Base-by-base conservation (phyloP, 1,139 yeast genomes). In the Pichia kudriavzevii region DNA sequence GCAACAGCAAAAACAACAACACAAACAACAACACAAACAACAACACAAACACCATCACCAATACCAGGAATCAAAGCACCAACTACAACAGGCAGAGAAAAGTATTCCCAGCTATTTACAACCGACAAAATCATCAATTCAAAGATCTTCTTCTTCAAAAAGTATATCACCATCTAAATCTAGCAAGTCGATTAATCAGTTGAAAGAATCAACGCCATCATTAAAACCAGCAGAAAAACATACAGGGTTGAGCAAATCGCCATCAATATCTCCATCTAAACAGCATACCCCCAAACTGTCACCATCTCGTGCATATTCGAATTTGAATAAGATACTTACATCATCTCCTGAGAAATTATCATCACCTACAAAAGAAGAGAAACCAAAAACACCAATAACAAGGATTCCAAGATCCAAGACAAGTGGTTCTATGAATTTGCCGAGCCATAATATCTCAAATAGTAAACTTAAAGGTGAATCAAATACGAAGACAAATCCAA, bases 291-390 rank as follows among this genome's bases (percentile, higher is more conserved):
- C n/a, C n/a, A 46, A 44, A 26, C 43, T 53, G n/a, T 53, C 58
- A 3, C 57, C 58, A 6, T 50, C 56, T 1, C 45, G 48, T 28
- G 45, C 48, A 8, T 40, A 35, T 24, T 44, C 50, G 2, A 47
- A 44, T 26, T 32, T 50, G 12, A 42, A 46, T 27, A 26, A 40
- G 17, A 36, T 43, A 6, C 12, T 43, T 30, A 30, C 35, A 4
- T 35, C 36, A 21, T 32, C 39, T 8, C 37, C 39, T 6, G 41
- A 31, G 15, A 33, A 26, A 8, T n/a, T n/a, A n/a, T n/a, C n/a
- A n/a, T n/a, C n/a, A n/a, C n/a, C n/a, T n/a, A 24, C 25, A 15
- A 13, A 26, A 13, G 30, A 32, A 22, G 17, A 22, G 10, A 21
- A 20, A 16, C 22, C 23, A 11, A 18, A 30, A 10, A 28, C 24